Conservation (phyloP, 495 filamentous ascomycete genomes). For the Penicillium soppii region DNA sequence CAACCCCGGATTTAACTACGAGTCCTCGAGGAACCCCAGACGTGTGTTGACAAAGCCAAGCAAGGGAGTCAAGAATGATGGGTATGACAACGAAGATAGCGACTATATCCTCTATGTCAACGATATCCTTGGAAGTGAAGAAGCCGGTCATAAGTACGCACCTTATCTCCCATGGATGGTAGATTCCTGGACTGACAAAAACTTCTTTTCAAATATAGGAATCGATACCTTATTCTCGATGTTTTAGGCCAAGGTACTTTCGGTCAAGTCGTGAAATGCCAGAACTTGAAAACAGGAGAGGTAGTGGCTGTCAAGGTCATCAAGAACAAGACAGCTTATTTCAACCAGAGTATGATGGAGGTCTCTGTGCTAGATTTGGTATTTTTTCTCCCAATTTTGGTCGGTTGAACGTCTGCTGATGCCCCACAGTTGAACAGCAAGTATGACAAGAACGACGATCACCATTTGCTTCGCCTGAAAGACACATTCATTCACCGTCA, state of each 20-base stretch:
- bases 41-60: constrained; percentile 98
- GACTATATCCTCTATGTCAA: constrained; percentile 99
- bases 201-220: constrained; percentile 50
- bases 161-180: not conserved
- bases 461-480: constrained; percentile 92
- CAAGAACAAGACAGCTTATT: constrained; percentile 98
- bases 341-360: constrained; percentile 99
- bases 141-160: constrained; percentile 90
- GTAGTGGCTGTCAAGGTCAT: constrained; percentile 99
- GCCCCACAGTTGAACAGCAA: constrained; percentile 82
- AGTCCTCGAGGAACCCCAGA: constrained; percentile 96
- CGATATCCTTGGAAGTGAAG: constrained; percentile 96
- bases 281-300: constrained; percentile 96
- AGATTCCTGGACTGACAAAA: constrained; percentile 13
- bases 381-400: constrained; percentile 13
- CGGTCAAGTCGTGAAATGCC: constrained; percentile 99
- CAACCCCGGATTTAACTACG: constrained; percentile 98
- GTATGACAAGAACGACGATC: constrained; percentile 98
- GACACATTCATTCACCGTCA: constrained; percentile 99
- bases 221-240: constrained; percentile 96
- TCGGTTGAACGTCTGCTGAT: not conserved
- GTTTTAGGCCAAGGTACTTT: constrained; percentile 98
- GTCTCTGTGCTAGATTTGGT: constrained; percentile 97
- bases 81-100: constrained; percentile 98
- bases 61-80: constrained; percentile 98